Evolutionary conservation across 768 basidiomycete genomes (phyloP).

Genomic region (Amanita muscaria): DNA sequence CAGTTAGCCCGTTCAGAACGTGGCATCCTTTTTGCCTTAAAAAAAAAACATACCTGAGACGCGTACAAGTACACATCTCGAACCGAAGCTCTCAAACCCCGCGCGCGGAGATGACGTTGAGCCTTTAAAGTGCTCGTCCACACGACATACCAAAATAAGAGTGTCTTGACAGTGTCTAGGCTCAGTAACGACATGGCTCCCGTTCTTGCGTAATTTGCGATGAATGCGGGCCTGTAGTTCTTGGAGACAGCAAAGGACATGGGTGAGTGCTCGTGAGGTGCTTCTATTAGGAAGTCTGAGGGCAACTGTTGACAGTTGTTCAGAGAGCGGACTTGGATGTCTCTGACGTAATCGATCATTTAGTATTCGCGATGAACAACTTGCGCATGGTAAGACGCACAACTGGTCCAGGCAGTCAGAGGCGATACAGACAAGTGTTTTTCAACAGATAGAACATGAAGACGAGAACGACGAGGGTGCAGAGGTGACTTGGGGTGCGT

Average conservation of each 20-base stretch:
- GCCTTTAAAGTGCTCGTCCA: slow-evolving; percentile 41
- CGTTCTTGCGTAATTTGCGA: background rate
- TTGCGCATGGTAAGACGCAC: slow-evolving; percentile 51
- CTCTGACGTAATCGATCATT: too few species aligned
- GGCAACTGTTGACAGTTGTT: too few species aligned
- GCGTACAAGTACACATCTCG: slow-evolving; percentile 47
- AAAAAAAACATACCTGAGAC: slow-evolving; percentile 34
- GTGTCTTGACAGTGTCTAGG: slow-evolving; percentile 45
- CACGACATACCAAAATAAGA: slow-evolving; percentile 52
- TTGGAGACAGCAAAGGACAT: too few species aligned
- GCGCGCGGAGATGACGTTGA: slow-evolving; percentile 55
- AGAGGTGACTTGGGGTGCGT: slow-evolving; percentile 80
- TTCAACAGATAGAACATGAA: slow-evolving; percentile 57
- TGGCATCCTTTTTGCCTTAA: too few species aligned
- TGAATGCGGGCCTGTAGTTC: too few species aligned
- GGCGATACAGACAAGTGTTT: too few species aligned
- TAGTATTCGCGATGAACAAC: slow-evolving; percentile 25
- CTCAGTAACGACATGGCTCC: slow-evolving; percentile 9
- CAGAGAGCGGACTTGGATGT: too few species aligned
- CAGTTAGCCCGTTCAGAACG: too few species aligned
- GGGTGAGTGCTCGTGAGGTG: too few species aligned
- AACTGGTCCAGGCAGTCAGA: too few species aligned
- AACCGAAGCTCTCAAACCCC: slow-evolving; percentile 42
- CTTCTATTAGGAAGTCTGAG: too few species aligned
- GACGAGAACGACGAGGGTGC: slow-evolving; percentile 68